Percentiles rank a stretch among this genome's conserved stretches.
These are phyloP conservation scores for Xylariaceae sp. DNA, from an alignment of 2,329 filamentous ascomycete species.

Conservation along the genomic window DNA sequence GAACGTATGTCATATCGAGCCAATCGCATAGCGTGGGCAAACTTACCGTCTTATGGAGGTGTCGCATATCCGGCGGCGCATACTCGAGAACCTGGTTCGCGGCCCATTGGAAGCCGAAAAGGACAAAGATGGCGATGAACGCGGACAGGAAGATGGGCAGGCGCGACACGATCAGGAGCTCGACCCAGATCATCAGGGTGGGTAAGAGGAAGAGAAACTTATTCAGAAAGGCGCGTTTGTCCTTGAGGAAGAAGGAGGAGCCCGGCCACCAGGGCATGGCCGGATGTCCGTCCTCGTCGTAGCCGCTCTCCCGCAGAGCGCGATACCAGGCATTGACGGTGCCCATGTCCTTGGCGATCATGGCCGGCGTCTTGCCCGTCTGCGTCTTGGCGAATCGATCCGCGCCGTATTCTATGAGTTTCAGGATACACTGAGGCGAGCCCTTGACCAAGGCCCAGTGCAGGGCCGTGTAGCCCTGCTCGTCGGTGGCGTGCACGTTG, in stretches of 20 bases:
- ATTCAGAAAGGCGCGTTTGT: slow-evolving; percentile 70
- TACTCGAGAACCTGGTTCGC: slow-evolving; percentile 74
- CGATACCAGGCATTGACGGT: slow-evolving; percentile 75
- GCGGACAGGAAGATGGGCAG: slow-evolving; percentile 70
- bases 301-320: slow-evolving; percentile 78
- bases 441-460: slow-evolving; percentile 98
- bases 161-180: slow-evolving; percentile 66
- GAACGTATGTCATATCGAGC: too few relatives aligned
- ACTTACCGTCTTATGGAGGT: slow-evolving; percentile 80
- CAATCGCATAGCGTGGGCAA: not conserved
- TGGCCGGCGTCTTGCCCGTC: slow-evolving; percentile 82
- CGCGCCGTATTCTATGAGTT: slow-evolving; percentile 90
- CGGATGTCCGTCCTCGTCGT: slow-evolving; percentile 69
- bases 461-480: slow-evolving; percentile 87
- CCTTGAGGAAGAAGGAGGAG: slow-evolving; percentile 67
- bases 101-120: slow-evolving; percentile 69
- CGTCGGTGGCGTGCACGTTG: slow-evolving; percentile 82
- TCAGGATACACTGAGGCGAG: slow-evolving; percentile 81
- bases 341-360: slow-evolving; percentile 86
- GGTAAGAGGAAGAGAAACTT: slow-evolving; percentile 90
- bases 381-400: slow-evolving; percentile 87
- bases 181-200: slow-evolving; percentile 66
- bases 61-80: slow-evolving; percentile 81
- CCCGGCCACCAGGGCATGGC: slow-evolving; percentile 65
- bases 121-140: slow-evolving; percentile 61